These are phyloP conservation scores for Dissophora globulifera DNA, from an alignment of 192 early-diverging fungal species.

Conservation along the genomic window DNA sequence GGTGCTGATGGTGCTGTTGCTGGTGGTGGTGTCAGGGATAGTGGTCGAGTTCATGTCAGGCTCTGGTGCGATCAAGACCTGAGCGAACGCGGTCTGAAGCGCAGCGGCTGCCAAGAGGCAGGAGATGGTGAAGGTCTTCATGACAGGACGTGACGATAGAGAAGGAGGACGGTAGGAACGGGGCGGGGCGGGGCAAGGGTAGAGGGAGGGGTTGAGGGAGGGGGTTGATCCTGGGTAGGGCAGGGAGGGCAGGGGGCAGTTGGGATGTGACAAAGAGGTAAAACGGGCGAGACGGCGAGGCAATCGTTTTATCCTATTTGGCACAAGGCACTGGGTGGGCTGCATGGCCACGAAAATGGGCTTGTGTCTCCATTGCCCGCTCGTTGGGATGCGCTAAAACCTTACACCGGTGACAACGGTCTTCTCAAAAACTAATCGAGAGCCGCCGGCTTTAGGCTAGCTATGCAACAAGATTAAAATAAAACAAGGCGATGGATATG, in stretches of 20 bases:
- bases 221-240: conserved; percentile 34
- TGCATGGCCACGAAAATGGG: no score
- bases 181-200: neutral
- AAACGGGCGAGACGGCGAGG: conserved; percentile 1
- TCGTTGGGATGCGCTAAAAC: no score
- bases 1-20: neutral
- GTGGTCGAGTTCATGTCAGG: conserved; percentile 34
- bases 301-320: conserved; percentile 9
- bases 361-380: no score
- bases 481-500: no score
- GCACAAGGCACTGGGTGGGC: no score
- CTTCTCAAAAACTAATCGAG: no score
- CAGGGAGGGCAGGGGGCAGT: conserved; percentile 26
- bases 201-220: neutral
- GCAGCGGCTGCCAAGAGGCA: conserved; percentile 43
- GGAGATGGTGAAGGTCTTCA: conserved; percentile 37
- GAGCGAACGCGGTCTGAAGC: conserved; percentile 40
- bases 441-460: no score
- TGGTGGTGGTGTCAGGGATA: neutral
- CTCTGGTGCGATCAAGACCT: conserved; percentile 48
- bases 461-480: no score
- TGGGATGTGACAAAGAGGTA: neutral
- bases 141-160: neutral
- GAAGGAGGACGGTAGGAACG: neutral
- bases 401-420: no score